Base-by-base conservation (phyloP, 148 eudicot genomes). In the Silene latifolia region DNA sequence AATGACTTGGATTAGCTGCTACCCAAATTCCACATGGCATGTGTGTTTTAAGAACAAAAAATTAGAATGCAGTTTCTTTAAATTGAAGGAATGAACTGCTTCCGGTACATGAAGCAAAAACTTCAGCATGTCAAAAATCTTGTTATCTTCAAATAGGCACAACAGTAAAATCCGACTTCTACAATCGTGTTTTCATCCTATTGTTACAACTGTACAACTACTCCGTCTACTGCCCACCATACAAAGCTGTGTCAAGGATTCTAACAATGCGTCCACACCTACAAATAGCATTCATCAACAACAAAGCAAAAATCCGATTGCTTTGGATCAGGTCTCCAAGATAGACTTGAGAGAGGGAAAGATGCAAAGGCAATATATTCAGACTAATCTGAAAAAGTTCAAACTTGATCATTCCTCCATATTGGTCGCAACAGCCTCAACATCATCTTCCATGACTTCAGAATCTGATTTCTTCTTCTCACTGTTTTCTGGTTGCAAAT, bases 401-500 rank as follows among this genome's bases (percentile, higher is more conserved):
- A 21, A 60, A 11, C 39, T 20, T 46, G 58, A 25, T 67, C 67
- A 77, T 75, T 81, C 80, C 27, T 71, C 77, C 82, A 74, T 68
- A 25, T 47, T 54, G 63, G 70, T 27, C 18, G 71, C 63, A 57
- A 59, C 63, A 66, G 75, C 74, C 64, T 69, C 80, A 27, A 74
- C 76, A 77, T 59, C 77, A 25, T 74, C 83, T 73, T 83, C 69
- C 72, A 69, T 24, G 62, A n/a, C 77, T 62, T 75, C 76, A 27
- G 79, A 63, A n/a, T 76, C 82, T 47, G 71, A n/a, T 71, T 67
- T 71, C 17, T 7, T 72, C 71, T 74, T 79, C 19, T 75, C 75
- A 17, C 17, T 79, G 57, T 74, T 80, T 68, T 74, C 75, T 46
- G 29, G 73, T 46, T 53, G 81, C 73, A 67, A 68, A 44, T 82